Percentiles rank a stretch among this genome's conserved stretches.
phyloP scores from a whole-genome alignment of 2,329 filamentous ascomycete species.

The Lachnellula occidentalis region DNA sequence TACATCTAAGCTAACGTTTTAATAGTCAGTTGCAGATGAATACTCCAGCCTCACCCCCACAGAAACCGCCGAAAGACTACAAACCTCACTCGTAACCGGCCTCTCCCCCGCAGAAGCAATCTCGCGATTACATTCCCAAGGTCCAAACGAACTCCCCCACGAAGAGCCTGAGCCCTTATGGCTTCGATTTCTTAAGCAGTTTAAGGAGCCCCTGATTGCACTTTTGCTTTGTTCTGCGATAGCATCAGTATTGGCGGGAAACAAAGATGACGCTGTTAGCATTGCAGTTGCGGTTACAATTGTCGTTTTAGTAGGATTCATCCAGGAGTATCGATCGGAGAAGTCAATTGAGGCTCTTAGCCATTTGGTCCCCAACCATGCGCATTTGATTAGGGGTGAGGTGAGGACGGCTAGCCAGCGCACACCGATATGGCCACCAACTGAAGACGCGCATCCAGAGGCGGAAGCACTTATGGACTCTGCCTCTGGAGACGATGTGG shows the following conservation, averaged over 20 bases:
- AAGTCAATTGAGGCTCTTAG: constrained; percentile 95
- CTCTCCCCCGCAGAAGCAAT: constrained; percentile 77
- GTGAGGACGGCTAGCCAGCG: constrained; percentile 17
- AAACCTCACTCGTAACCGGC: constrained; percentile 78
- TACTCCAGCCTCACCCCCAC: constrained; percentile 65
- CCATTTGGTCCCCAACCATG: constrained; percentile 89
- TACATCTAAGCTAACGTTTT: constrained; percentile 12
- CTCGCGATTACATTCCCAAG: constrained; percentile 71
- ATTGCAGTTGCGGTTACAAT: constrained; percentile 96
- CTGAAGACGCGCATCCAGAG: constrained; percentile 22
- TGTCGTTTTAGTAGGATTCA: constrained; percentile 90
- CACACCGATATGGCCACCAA: constrained; percentile 44
- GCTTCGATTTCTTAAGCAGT: constrained; percentile 93
- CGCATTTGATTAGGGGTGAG: constrained; percentile 73
- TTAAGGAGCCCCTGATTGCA: constrained; percentile 90
- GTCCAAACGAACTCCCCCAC: constrained; percentile 90
- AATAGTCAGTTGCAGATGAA: constrained; percentile 45
- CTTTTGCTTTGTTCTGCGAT: constrained; percentile 84
- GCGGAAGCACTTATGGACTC: constrained; percentile 22
- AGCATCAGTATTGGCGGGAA: constrained; percentile 85
- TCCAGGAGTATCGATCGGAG: constrained; percentile 96
- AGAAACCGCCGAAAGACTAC: constrained; percentile 70
- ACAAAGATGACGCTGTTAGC: constrained; percentile 90
- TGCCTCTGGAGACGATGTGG: constrained; percentile 41
- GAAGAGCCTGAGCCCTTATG: constrained; percentile 91